Base-by-base conservation (phyloP, 2,329 filamentous ascomycete genomes). In the Tolypocladium endophyticum region DNA sequence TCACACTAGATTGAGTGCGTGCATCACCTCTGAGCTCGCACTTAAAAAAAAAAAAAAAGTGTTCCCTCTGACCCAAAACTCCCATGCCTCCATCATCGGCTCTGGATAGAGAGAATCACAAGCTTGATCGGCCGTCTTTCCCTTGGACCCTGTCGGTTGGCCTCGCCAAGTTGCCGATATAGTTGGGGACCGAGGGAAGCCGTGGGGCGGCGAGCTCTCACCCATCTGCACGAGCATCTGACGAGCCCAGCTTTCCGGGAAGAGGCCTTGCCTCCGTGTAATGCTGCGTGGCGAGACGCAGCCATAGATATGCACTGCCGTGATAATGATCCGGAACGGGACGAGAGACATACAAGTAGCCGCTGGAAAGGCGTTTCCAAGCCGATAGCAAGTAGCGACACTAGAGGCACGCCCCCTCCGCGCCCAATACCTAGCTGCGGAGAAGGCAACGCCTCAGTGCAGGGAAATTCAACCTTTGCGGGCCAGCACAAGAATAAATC, bases 111-210 rank as follows among this genome's bases (percentile, higher is more conserved):
- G 45, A 28, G 4, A 33, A 30, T 43, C 54, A 56, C 55, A 56
- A 43, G 55, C 55, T 43, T n/a, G 23, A 30, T 30, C 9, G 25
- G 35, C 16, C 6, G 36, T 23, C 23, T 28, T 20, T 52, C 28
- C 45, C 23, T 9, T 30, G 50, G 7, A 20, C 23, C 25, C 43
- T 47, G 35, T 8, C n/a, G 33, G 20, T 18, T 54, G 11, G 7
- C 30, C 35, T 39, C n/a, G 35, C 25, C 25, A 39, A 28, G 11
- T 14, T 56, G 55, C 38, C 55, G 55, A 56, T 43, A 43, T 43
- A 43, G 55, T 56, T 56, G 55, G 55, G 55, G 55, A 30, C 55
- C 55, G 55, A 56, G 55, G 55, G 28, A 39, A n/a, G 55, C 36
- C 55, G 55, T 43, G 55, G 55, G 55, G 55, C 23, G 2, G 28